phyloP scores from a whole-genome alignment of 2,329 filamentous ascomycete species.

The Cladosporium sp. region DNA sequence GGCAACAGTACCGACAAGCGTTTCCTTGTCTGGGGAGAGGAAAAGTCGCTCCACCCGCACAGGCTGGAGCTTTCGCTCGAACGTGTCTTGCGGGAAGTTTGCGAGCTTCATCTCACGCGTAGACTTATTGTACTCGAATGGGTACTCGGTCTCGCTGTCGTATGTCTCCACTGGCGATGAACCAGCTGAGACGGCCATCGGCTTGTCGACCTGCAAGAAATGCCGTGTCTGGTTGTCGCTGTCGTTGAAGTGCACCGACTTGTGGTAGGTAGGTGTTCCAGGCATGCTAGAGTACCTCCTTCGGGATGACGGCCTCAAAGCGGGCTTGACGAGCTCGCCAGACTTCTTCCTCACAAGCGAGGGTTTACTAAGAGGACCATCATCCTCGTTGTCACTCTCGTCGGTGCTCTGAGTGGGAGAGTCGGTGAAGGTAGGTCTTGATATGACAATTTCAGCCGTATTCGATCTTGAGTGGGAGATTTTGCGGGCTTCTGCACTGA shows the following conservation, averaged over 20 bases:
- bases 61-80: slow-evolving; percentile 59
- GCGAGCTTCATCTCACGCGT: slow-evolving; percentile 85
- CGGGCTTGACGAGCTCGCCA: slow-evolving; percentile 90
- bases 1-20: slow-evolving; percentile 74
- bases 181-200: slow-evolving; percentile 91
- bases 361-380: slow-evolving; percentile 55
- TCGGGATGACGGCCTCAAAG: slow-evolving; percentile 73
- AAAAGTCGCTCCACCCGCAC: slow-evolving; percentile 83
- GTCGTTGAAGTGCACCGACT: slow-evolving; percentile 97
- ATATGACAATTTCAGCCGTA: slow-evolving; percentile 49
- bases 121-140: slow-evolving; percentile 63
- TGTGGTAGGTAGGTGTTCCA: slow-evolving; percentile 90
- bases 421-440: slow-evolving; percentile 41
- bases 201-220: slow-evolving; percentile 89
- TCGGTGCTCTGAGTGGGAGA: slow-evolving; percentile 41
- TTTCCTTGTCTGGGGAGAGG: slow-evolving; percentile 84
- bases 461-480: slow-evolving; percentile 59
- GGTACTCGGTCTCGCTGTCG: slow-evolving; percentile 84
- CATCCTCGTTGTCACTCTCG: slow-evolving; percentile 52
- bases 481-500: slow-evolving; percentile 55
- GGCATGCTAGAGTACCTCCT: slow-evolving; percentile 93
- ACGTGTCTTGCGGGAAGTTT: slow-evolving; percentile 72
- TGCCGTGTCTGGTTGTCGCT: slow-evolving; percentile 94
- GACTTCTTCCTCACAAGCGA: slow-evolving; percentile 97
- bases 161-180: slow-evolving; percentile 88